Evolutionary conservation across 1,284 basidiomycete species (phyloP).

Genomic region (Exobasidium cylindrosporum): DNA sequence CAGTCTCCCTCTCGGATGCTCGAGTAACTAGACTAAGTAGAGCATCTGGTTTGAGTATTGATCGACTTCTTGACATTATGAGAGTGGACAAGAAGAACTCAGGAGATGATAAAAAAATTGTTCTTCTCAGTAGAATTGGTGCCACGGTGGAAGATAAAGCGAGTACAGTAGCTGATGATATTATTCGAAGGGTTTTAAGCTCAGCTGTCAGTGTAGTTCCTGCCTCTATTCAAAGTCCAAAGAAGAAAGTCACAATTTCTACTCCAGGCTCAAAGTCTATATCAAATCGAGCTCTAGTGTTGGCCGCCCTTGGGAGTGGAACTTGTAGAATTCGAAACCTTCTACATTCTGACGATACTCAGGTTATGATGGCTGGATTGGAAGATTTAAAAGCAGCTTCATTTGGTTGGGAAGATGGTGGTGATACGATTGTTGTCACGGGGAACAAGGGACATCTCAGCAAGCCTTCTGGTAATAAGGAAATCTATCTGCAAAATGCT

Average conservation of each 20-base stretch:
- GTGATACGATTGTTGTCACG: conserved; percentile 86
- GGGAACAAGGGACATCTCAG: conserved; percentile 77
- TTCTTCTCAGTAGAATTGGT: conserved; percentile 84
- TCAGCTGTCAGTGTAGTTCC: conserved; percentile 60
- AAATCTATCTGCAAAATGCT: conserved; percentile 93
- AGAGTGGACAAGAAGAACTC: conserved; percentile 97
- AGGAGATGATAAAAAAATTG: conserved; percentile 82
- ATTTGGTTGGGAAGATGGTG: conserved; percentile 87
- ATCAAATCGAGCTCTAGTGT: conserved; percentile 88
- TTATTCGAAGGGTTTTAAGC: conserved; percentile 60
- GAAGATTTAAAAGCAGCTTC: conserved; percentile 72
- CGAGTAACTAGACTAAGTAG: conserved; percentile 64
- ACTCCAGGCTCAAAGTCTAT: conserved; percentile 97
- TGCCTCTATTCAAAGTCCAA: conserved; percentile 11
- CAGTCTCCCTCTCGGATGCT: conserved; percentile 46
- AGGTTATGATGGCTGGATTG: conserved; percentile 97
- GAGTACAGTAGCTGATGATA: conserved; percentile 66
- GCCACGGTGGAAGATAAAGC: conserved; percentile 89
- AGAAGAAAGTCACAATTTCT: conserved; percentile 68
- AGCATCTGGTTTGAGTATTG: conserved; percentile 69
- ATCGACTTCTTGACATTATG: conserved; percentile 82
- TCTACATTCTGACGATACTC: conserved; percentile 94
- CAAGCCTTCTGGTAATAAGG: conserved; percentile 62
- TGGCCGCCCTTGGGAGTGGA: conserved; percentile 85
- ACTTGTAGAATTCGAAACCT: conserved; percentile 85